Evolutionary conservation across 1,284 basidiomycete genomes (phyloP).

Genomic region (Leccinum fallax): DNA sequence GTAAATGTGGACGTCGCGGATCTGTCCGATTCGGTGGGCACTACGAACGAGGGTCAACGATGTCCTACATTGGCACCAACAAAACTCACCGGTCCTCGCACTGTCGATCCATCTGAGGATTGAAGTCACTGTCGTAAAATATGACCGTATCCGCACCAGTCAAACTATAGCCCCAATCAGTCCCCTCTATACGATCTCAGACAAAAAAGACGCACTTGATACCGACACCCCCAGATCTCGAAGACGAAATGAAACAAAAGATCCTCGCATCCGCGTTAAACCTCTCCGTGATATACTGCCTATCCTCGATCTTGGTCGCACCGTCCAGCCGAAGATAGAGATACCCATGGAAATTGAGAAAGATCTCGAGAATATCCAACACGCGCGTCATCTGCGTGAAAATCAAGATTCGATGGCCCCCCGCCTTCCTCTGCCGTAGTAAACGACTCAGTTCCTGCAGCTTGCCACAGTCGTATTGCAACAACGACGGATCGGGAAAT

Average conservation of each 20-base stretch:
- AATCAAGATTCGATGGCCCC: constrained; percentile 89
- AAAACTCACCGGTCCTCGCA: constrained; percentile 85
- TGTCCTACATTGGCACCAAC: background rate
- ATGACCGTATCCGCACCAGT: constrained; percentile 98
- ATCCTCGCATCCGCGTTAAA: constrained; percentile 93
- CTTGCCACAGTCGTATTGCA: constrained; percentile 98
- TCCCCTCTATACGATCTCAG: background rate
- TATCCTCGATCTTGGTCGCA: constrained; percentile 93
- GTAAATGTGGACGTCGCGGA: constrained; percentile 96
- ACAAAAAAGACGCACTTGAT: constrained; percentile 73
- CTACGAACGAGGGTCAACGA: constrained; percentile 39
- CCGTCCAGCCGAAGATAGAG: constrained; percentile 93
- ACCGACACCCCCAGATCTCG: constrained; percentile 92
- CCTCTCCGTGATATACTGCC: constrained; percentile 95
- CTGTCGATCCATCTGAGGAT: constrained; percentile 96
- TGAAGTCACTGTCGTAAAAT: constrained; percentile 98
- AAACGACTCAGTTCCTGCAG: constrained; percentile 83
- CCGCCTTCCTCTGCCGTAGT: constrained; percentile 82
- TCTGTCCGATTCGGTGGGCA: constrained; percentile 94
- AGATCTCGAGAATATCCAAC: constrained; percentile 92
- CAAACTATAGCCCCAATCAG: constrained; percentile 49
- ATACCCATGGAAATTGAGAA: constrained; percentile 92
- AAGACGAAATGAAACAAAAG: constrained; percentile 94
- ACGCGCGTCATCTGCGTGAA: constrained; percentile 98
- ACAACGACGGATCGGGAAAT: constrained; percentile 87